Evolutionary conservation across 2,329 filamentous ascomycete genomes (phyloP), one percentile per base, ranked within the genome.

Genomic region (Fusarium zealandicum): DNA sequence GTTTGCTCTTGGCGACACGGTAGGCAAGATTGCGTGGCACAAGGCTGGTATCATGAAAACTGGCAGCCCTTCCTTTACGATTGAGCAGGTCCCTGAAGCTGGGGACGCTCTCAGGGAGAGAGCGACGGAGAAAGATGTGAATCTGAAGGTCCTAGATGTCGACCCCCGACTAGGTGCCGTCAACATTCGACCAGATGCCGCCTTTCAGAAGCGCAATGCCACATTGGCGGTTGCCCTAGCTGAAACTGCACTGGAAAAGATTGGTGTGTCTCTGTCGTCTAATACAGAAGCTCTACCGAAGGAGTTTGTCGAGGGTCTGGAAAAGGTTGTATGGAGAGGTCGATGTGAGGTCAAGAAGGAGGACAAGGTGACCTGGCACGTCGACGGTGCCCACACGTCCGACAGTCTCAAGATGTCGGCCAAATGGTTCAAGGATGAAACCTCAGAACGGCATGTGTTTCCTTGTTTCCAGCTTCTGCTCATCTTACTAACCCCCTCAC

Each of bases 361-460:
- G 56, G 78, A 77, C 3, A 68, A 69, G 2, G 77, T 96, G 5
- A 81, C 80, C 13, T 99, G 93, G 93, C 89, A 93, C 69, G 84
- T 99, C 16, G 95, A 99, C 69, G 93, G 95, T 8, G 95, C 92
- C 3, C 95, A 99, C 73, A 99, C 93, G 0, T 80, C 89, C 4
- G 93, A 98, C 70, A 97, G 92, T 70, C 88, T 99, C 48, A 84
- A 89, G 59, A 83, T 91, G 61, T 91, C 92, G 5, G 88, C 88
- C 1, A 83, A 84, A 57, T 97, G 93, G 93, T 98, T 96, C 69
- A 83, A 85, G 2, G 72, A 73, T 9, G 79, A 83, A 65, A 76
- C 69, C n/a, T 68, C 71, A 25, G 55, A 54, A 40, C 68, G 65
- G 71, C 72, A 67, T 50, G 70, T 41, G n/a, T 11, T n/a, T 13